Base-by-base conservation (phyloP, 2,329 filamentous ascomycete genomes). In the Colletotrichum orbiculare region DNA sequence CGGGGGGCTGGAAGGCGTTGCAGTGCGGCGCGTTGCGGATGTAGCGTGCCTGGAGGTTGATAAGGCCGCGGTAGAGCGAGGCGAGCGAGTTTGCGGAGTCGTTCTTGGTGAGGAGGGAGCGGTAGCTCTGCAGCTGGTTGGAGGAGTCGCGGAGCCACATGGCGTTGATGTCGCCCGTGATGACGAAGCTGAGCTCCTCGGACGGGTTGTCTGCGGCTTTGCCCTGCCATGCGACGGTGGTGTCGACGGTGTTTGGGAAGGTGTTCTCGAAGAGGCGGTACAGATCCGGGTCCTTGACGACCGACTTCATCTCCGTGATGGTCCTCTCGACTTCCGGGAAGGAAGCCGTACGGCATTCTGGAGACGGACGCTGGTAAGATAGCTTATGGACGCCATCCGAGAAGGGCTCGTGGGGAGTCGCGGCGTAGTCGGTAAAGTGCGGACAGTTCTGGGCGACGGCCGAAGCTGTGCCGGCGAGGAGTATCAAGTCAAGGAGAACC, bases 91-190 rank as follows among this genome's bases (percentile, higher is more conserved):
- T 78, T 8, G 78, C 72, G n/a, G 81, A 81, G 35, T 77, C 76
- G 60, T 83, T 82, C 13, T 83, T 80, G 60, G 81, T 82, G 38
- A 94, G 81, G 13, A 93, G 74, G 2, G 88, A 82, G 56, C 90
- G 84, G 76, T 94, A 94, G 42, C 88, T 90, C 70, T 92, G 89
- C 77, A 94, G 84, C 75, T 94, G 91, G 76, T 94, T 93, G 49
- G 90, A 88, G 57, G 92, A 96, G 76, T 98, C 94, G 50, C 95
- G 89, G 56, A 97, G 81, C 95, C 95, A 98, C 79, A 97, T 94
- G 1, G 95, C 94, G 70, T 96, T 90, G 75, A 97, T 97, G 72
- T 96, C 93, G 37, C 93, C 93, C 0, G 93, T 96, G 39, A 94
- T 91, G 66, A 94, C 87, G 73, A 94, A 95, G 54, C 68, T 64